Evolutionary conservation across 257 asterid genomes (phyloP), one percentile per base, ranked within the genome.

Genomic region (Sherardia arvensis): DNA sequence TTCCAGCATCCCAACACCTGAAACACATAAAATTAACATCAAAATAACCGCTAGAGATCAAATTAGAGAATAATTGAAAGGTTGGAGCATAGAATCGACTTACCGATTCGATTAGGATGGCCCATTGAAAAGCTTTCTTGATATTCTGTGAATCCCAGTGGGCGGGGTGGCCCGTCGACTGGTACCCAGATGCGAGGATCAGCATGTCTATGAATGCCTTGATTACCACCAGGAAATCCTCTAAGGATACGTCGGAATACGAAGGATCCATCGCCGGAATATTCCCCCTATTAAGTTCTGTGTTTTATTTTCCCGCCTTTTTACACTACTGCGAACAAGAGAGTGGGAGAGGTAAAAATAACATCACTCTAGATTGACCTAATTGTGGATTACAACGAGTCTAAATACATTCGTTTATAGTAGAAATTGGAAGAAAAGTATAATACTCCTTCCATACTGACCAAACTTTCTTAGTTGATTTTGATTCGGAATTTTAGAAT

Each of bases 151-250:
- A 76, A 68, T 80, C 84, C 97, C 95, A 90, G 53, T 79, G 79
- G 1, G 95, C 88, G 55, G 68, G 70, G 20, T 70, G 90, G 66
- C 94, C 95, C 32, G 90, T 78, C 20, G 92, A 85, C 66, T 90
- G 97, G 69, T 80, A 87, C 17, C 95, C 94, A 54, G 86, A 80
- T 48, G 94, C 86, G 47, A 90, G 76, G 80, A 87, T 69, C 75
- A 78, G 20, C 83, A 87, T 76, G 64, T 85, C 90, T 8, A 80
- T 53, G 77, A 81, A 90, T 56, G 75, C 85, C 64, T 79, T 76
- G 6, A 85, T 70, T 69, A 82, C 66, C 64, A 64, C 71, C 75
- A 80, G 49, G 69, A 90, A 64, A 71, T 90, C 94, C 58, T 76
- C 79, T 11, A 76, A 67, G 61, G 88, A 76, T 55, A 80, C 27